Base-by-base conservation (phyloP, 345 rosid genomes). In the Aethionema arabicum region DNA sequence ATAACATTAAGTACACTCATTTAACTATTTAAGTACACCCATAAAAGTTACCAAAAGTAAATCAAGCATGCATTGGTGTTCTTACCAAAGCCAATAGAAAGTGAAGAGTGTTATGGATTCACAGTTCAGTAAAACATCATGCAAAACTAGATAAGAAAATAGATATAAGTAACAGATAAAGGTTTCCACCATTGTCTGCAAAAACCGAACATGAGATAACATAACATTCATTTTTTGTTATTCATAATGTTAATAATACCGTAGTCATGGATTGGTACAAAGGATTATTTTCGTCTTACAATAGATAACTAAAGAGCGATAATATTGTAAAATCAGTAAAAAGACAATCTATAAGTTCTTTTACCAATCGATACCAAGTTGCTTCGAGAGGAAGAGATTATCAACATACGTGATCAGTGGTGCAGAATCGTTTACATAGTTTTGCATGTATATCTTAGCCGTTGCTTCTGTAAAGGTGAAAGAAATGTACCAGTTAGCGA, bases 321-420 rank as follows among this genome's bases (percentile, higher is more conserved):
- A 14, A 21, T 37, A 12, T 11, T 21, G 27, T 21, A 21, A 2
- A 21, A 21, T 21, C 2, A 21, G 27, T 21, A 21, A 21, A 32
- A 27, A 38, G 2, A 48, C 49, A 62, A 29, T 50, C 53, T 35
- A 52, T 5, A 51, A 21, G 55, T 32, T 55, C 48, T 74, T 74
- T 82, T 66, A 89, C 99, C 99, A 89, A 79, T 92, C 99, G 55
- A 80, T 12, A 55, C 99, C 99, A 50, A 92, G 72, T 55, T 81
- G 75, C 75, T 83, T 85, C 30, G 90, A 78, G 44, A 40, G 75
- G 68, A 81, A 92, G 63, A 89, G 87, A 54, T 78, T 76, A 65
- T 92, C 85, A 33, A 92, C 70, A 73, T 85, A 84, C 10, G 74
- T 53, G 63, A 89, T 85, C 47, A 92, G 75, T 0, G 84, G 80